Evolutionary conservation across 805 yeast genomes (phyloP), one percentile per base, ranked within the genome.

Genomic region (Lipomyces mesembrius): DNA sequence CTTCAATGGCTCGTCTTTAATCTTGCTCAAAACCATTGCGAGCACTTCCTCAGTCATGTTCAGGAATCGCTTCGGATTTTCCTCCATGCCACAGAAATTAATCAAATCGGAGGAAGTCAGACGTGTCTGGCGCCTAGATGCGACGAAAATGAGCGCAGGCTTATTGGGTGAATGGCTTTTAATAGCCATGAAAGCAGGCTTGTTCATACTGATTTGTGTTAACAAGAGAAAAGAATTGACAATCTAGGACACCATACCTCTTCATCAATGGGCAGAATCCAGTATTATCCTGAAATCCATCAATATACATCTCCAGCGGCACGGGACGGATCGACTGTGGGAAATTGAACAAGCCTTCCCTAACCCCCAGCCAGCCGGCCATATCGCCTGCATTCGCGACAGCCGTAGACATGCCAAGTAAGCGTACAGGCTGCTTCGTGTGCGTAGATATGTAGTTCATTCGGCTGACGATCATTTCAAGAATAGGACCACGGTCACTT

Each of bases 151-250:
- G 72, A 90, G 81, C 11, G 89, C 94, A 0, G 97, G 97, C 75
- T 92, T 88, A 22, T 80, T 80, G 1, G 97, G 96, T 0, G 97
- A 90, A 76, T 93, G 97, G 70, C 91, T 92, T 75, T 92, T 91
- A 70, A 92, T 92, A 0, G 97, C 97, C 88, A 89, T 85, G 74
- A 90, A 92, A 0, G 96, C 94, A 0, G 98, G 97, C 74, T 84
- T 92, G 82, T 88, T 92, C 95, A 86, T 91, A 27, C 87, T 90
- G 51, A 17, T 17, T 8, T 1, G 2, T 14, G 57, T 35, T 32
- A 37, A 29, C n/a, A 57, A 22, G 0, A 12, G 17, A 27, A 39
- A 3, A 17, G 4, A 20, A n/a, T 29, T 1, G 3, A 14, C 2
- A 29, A 11, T 12, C 27, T 7, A 25, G 6, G 12, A 3, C 1